A percentile compares a stretch with the other conserved stretches of the same genome.
These are phyloP conservation scores for Arxiozyma heterogenica DNA, from an alignment of 1,139 yeast species.

Conservation along the genomic window DNA sequence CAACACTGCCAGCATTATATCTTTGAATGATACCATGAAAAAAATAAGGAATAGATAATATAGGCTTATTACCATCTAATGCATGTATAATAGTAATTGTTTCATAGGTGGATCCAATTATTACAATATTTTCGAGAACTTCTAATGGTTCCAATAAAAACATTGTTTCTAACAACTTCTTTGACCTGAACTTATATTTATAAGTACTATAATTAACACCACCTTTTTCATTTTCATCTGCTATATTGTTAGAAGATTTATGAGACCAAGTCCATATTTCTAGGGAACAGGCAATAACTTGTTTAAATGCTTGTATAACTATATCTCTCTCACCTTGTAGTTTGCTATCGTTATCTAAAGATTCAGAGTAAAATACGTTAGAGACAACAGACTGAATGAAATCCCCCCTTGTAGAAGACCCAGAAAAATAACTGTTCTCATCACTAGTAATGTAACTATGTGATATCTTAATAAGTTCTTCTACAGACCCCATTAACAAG, in stretches of 20 bases:
- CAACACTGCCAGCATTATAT: constrained; percentile 30
- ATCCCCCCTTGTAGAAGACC: constrained; percentile 21
- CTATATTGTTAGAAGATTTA: constrained; percentile 47
- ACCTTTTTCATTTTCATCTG: constrained; percentile 10
- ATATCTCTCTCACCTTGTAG: constrained; percentile 48
- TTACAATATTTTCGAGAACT: constrained; percentile 56
- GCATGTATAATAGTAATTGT: constrained; percentile 39
- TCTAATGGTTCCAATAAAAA: constrained; percentile 66
- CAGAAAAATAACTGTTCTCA: constrained; percentile 23
- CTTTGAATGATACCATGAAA: constrained; percentile 46
- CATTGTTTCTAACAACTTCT: constrained; percentile 58
- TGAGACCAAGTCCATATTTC: constrained; percentile 74
- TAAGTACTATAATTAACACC: constrained; percentile 41
- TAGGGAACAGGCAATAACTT: constrained; percentile 47
- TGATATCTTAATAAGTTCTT: constrained; percentile 51
- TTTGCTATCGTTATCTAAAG: constrained; percentile 49
- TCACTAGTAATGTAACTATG: constrained; percentile 43
- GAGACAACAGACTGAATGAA: constrained; percentile 37
- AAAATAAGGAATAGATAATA: constrained; percentile 60
- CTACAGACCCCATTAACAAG: constrained; percentile 54
- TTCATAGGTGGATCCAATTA: constrained; percentile 18
- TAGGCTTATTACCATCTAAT: constrained; percentile 79
- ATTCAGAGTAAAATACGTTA: constrained; percentile 78
- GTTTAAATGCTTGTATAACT: constrained; percentile 54
- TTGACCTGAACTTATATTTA: constrained; percentile 62